Conservation (phyloP, 2,329 filamentous ascomycete species). For the Penicillium rolfsii region DNA sequence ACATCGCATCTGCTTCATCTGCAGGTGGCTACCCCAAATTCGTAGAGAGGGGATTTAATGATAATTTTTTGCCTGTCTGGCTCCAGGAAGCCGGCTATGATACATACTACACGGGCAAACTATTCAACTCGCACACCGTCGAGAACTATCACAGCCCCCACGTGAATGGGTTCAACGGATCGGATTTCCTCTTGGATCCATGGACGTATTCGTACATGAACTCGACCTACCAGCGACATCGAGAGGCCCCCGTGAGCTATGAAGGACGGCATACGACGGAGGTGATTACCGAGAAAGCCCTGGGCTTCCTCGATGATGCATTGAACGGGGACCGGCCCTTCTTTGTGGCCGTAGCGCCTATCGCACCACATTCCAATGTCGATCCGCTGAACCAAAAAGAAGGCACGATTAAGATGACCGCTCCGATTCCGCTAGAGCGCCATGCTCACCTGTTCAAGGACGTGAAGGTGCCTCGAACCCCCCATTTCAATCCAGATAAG, state of each 20-base stretch:
- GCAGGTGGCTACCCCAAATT: slow-evolving; percentile 55
- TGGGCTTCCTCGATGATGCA: slow-evolving; percentile 65
- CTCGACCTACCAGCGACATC: slow-evolving; percentile 64
- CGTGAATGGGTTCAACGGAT: slow-evolving; percentile 44
- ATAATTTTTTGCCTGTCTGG: slow-evolving; percentile 57
- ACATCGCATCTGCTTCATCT: too few relatives aligned
- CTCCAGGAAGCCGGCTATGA: slow-evolving; percentile 56
- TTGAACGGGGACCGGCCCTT: slow-evolving; percentile 61
- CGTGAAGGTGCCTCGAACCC: slow-evolving; percentile 62
- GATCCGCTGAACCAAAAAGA: slow-evolving; percentile 40
- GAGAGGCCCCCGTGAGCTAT: slow-evolving; percentile 58
- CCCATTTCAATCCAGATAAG: slow-evolving; percentile 67
- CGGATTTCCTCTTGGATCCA: slow-evolving; percentile 50
- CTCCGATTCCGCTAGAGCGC: slow-evolving; percentile 62
- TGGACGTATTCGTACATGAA: slow-evolving; percentile 70
- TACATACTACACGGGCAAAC: slow-evolving; percentile 60
- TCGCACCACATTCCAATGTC: slow-evolving; percentile 67
- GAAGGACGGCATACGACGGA: slow-evolving; percentile 62
- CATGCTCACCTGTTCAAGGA: slow-evolving; percentile 66
- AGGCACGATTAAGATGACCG: slow-evolving; percentile 43
- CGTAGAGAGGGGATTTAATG: slow-evolving; percentile 54
- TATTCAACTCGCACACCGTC: slow-evolving; percentile 57
- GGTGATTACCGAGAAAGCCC: slow-evolving; percentile 61
- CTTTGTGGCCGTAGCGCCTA: slow-evolving; percentile 68
- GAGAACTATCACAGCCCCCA: slow-evolving; percentile 52